Base-by-base conservation (phyloP, 2,329 filamentous ascomycete species). In the Fusarium oligoseptatum region DNA sequence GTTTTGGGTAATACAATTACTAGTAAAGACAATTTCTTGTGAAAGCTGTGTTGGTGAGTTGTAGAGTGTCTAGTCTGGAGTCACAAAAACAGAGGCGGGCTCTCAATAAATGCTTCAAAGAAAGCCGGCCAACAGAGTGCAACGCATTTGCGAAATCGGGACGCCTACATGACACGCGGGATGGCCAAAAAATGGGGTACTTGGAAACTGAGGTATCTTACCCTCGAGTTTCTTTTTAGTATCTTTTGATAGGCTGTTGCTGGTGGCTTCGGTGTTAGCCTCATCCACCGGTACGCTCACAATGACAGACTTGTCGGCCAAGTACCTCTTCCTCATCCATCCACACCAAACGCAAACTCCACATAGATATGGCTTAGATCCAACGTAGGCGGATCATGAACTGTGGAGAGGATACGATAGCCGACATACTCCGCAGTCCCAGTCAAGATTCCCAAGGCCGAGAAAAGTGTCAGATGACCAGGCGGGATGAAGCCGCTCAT, bases 41-140 rank as follows among this genome's bases (percentile, higher is more conserved):
- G 10, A 52, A 52, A 32, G 6, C 3, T 15, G 32, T 52, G 48
- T 10, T 29, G 48, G n/a, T 20, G 52, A 22, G 52, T 36, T 34
- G 29, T 2, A 27, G 22, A 27, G 34, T 39, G 34, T 58, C 9
- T 15, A n/a, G 34, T 24, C 10, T 8, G 14, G 20, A 34, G 55
- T 12, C 12, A 10, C 20, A 37, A 24, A 24, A 14, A 52, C 34
- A 58, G 55, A 58, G 55, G 55, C 12, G 22, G 32, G 14, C 32
- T 24, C 20, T 11, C 55, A 58, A 58, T 58, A 58, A 58, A 58
- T 58, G 55, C 55, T 58, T 24, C 52, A 24, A 14, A 27, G 55
- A 37, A 37, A 17, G 32, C 1, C 14, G 22, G 32, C 27, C 27
- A 32, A 34, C 27, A 14, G 27, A 55, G 50, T 12, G 50, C 50